Evolutionary conservation across 1,284 basidiomycete genomes (phyloP).

Genomic region (Volvariella surrecta): DNA sequence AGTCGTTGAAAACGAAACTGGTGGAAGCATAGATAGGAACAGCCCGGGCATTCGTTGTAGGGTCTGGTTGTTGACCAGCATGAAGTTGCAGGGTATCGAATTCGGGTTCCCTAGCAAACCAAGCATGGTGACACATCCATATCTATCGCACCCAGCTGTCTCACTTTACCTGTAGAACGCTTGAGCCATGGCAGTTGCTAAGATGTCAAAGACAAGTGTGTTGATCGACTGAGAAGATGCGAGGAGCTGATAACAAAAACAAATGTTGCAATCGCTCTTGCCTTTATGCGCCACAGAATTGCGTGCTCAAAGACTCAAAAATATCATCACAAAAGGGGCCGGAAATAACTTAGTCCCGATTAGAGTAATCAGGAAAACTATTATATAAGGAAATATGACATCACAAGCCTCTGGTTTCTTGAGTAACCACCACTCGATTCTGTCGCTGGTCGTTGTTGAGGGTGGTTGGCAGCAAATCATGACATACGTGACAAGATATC

Average conservation of each 20-base stretch:
- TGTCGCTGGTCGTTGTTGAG: too few relatives aligned
- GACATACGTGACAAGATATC: too few relatives aligned
- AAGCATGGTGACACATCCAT: neutral
- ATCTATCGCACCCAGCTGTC: neutral
- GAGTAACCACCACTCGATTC: too few relatives aligned
- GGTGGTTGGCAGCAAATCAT: too few relatives aligned
- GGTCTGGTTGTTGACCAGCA: constrained; percentile 69
- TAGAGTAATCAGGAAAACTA: too few relatives aligned
- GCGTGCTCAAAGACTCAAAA: too few relatives aligned
- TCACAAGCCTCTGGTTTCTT: too few relatives aligned
- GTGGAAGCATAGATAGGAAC: constrained; percentile 77
- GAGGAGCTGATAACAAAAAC: neutral
- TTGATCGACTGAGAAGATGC: too few relatives aligned
- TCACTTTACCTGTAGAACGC: constrained; percentile 25
- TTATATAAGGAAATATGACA: too few relatives aligned
- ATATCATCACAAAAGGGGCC: too few relatives aligned
- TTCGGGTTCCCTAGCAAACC: constrained; percentile 44
- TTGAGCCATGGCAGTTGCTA: constrained; percentile 16
- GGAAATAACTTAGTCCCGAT: too few relatives aligned
- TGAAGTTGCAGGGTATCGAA: constrained; percentile 83
- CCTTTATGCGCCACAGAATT: neutral
- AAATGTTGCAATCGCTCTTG: neutral
- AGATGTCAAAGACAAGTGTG: too few relatives aligned
- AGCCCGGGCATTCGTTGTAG: constrained; percentile 70
- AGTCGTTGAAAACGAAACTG: constrained; percentile 76